Percentiles rank a stretch among this genome's conserved stretches.
phyloP scores from a whole-genome alignment of 495 filamentous ascomycete genomes.

The Stereocaulon alpinum region DNA sequence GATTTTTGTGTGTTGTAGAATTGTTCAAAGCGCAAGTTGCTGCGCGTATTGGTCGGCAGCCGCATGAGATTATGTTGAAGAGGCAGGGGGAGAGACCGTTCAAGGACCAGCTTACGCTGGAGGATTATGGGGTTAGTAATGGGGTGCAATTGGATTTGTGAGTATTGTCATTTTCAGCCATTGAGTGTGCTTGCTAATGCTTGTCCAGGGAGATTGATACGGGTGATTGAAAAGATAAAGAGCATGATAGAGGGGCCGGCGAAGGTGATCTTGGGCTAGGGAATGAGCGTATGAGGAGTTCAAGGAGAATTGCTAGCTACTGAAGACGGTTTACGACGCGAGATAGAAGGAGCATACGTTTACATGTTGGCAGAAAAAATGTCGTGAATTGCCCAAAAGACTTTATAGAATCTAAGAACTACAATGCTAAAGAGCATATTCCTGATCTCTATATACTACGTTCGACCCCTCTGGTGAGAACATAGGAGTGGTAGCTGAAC shows the following conservation, averaged over 20 bases:
- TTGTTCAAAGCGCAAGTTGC: conserved; percentile 88
- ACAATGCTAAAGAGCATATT: no score
- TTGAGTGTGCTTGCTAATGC: conserved; percentile 7
- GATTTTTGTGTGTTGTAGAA: conserved; percentile 24
- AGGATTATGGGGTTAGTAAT: conserved; percentile 82
- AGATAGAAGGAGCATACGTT: no score
- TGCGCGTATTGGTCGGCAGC: conserved; percentile 71
- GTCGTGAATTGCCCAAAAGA: no score
- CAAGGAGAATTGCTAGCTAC: background rate
- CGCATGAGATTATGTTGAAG: conserved; percentile 85
- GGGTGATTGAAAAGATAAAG: conserved; percentile 44
- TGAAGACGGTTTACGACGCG: background rate
- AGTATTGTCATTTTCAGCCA: conserved; percentile 15
- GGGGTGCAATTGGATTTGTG: conserved; percentile 76
- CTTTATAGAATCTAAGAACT: no score
- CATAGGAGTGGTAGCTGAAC: no score
- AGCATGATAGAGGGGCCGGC: no score
- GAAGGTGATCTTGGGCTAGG: background rate
- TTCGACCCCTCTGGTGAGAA: no score
- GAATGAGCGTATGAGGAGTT: background rate
- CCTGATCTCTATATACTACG: no score
- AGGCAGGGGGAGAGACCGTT: conserved; percentile 85
- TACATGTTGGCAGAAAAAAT: no score
- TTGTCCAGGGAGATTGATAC: conserved; percentile 53
- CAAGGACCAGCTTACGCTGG: conserved; percentile 75